phyloP scores from a whole-genome alignment of 2,329 filamentous ascomycete genomes.

The Exophiala sp. region DNA sequence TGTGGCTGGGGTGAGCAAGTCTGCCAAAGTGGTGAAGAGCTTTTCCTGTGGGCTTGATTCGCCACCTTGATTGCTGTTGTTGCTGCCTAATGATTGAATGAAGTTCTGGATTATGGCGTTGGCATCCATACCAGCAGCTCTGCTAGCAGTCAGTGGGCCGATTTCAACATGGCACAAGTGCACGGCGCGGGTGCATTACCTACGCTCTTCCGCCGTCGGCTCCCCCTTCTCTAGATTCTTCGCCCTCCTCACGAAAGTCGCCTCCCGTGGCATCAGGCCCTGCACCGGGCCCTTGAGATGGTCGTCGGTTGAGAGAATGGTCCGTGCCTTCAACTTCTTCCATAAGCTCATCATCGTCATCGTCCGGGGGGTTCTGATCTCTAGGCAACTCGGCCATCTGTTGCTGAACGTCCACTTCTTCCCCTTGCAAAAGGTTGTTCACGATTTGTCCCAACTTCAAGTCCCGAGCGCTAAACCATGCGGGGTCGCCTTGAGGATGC shows the following conservation, averaged over 20 bases:
- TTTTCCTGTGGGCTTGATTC: constrained; percentile 51
- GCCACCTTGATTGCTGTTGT: constrained; percentile 34
- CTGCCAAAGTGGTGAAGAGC: constrained; percentile 74
- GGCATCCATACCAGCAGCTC: constrained; percentile 62
- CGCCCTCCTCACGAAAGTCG: constrained; percentile 84
- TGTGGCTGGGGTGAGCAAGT: constrained; percentile 70
- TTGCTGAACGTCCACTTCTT: constrained; percentile 71
- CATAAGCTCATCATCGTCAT: constrained; percentile 68
- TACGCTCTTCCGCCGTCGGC: constrained; percentile 99
- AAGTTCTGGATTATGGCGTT: constrained; percentile 80
- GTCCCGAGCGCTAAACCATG: constrained; percentile 79
- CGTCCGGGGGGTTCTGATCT: constrained; percentile 49
- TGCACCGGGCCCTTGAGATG: constrained; percentile 63
- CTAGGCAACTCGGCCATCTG: constrained; percentile 62
- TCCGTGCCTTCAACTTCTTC: constrained; percentile 64
- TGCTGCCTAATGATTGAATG: constrained; percentile 69
- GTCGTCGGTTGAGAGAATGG: constrained; percentile 54
- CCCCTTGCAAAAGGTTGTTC: constrained; percentile 75
- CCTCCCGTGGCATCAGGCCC: constrained; percentile 83
- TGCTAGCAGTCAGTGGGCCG: constrained; percentile 45
- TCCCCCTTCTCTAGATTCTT: constrained; percentile 81
- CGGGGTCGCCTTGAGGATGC: constrained; percentile 60
- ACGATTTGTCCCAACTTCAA: constrained; percentile 83
- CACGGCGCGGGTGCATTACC: constrained; percentile 52
- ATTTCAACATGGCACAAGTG: background rate